Percentiles rank a stretch among this genome's conserved stretches.
These are phyloP conservation scores for Oldenlandia corymbosa DNA, from an alignment of 257 asterid genomes.

Conservation along the genomic window DNA sequence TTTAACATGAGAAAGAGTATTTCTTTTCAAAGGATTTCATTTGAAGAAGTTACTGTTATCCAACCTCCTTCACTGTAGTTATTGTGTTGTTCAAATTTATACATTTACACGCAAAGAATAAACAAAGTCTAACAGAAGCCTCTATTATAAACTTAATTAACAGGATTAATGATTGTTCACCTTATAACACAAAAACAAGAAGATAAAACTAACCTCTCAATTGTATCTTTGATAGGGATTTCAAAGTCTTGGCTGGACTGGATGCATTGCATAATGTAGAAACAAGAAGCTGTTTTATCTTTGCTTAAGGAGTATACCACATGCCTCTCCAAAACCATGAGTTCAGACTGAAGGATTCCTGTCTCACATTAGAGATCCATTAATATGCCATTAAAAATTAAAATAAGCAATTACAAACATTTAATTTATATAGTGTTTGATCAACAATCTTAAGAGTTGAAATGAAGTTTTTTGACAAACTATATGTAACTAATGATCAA, in stretches of 20 bases:
- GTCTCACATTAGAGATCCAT: constrained; percentile 17
- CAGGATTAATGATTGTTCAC: too few relatives aligned
- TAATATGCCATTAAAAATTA: not conserved
- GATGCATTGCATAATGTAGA: constrained; percentile 49
- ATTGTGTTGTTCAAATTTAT: not conserved
- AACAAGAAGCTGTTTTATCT: constrained; percentile 47
- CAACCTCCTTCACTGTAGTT: not conserved
- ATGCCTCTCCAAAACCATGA: constrained; percentile 53
- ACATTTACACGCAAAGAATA: not conserved
- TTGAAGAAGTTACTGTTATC: not conserved
- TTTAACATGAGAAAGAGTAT: too few relatives aligned
- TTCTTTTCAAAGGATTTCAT: too few relatives aligned
- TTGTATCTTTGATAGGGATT: constrained; percentile 37
- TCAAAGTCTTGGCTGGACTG: constrained; percentile 21
- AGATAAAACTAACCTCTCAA: constrained; percentile 51
- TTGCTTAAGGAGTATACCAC: constrained; percentile 48
- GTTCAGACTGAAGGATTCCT: constrained; percentile 45
- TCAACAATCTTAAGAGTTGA: too few relatives aligned
- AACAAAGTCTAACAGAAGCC: not conserved
- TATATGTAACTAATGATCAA: too few relatives aligned
- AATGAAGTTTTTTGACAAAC: too few relatives aligned
- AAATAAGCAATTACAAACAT: too few relatives aligned
- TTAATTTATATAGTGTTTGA: too few relatives aligned
- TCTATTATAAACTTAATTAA: too few relatives aligned
- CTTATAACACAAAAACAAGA: not conserved